Evolutionary conservation across 768 basidiomycete genomes (phyloP).

Genomic region (Collybia sordida): DNA sequence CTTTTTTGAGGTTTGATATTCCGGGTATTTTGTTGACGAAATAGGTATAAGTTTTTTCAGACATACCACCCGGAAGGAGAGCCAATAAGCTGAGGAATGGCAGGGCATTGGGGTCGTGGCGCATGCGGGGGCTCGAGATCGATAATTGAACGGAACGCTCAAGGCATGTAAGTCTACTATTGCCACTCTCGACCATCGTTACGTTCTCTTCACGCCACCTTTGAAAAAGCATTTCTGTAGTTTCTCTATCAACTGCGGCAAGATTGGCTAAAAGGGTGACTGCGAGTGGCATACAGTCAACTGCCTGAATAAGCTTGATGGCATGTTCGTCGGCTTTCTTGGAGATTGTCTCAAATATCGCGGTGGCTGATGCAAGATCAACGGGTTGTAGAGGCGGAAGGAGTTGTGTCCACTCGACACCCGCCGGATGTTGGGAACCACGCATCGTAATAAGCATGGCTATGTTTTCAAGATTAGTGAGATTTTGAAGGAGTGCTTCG

Average conservation of each 20-base stretch:
- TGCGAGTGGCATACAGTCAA: slow-evolving; percentile 32
- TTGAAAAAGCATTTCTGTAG: slow-evolving; percentile 25
- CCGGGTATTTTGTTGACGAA: slow-evolving; percentile 19
- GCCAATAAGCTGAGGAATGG: slow-evolving; percentile 24
- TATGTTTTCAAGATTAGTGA: slow-evolving; percentile 16
- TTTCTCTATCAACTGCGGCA: slow-evolving; percentile 28
- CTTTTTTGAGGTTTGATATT: slow-evolving; percentile 19
- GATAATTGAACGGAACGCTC: slow-evolving; percentile 31
- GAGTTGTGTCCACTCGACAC: slow-evolving; percentile 21
- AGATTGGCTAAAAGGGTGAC: slow-evolving; percentile 30
- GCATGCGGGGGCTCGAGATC: slow-evolving; percentile 25
- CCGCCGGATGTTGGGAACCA: slow-evolving; percentile 26
- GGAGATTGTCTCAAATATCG: slow-evolving; percentile 24
- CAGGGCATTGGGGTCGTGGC: slow-evolving; percentile 21
- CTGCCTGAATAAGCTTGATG: slow-evolving; percentile 22
- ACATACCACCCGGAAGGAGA: slow-evolving; percentile 28
- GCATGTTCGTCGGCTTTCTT: slow-evolving; percentile 20
- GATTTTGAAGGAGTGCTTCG: slow-evolving; percentile 21
- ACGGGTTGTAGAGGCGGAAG: slow-evolving; percentile 26
- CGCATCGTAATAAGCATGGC: slow-evolving; percentile 28
- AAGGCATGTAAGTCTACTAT: slow-evolving; percentile 25
- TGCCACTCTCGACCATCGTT: slow-evolving; percentile 23
- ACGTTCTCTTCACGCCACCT: slow-evolving; percentile 29
- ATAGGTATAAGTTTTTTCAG: slow-evolving; percentile 9
- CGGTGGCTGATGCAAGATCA: slow-evolving; percentile 18